Percentiles rank a stretch among this genome's conserved stretches.
phyloP scores from a whole-genome alignment of 208 protist species.

The Zelonia costaricensis region DNA sequence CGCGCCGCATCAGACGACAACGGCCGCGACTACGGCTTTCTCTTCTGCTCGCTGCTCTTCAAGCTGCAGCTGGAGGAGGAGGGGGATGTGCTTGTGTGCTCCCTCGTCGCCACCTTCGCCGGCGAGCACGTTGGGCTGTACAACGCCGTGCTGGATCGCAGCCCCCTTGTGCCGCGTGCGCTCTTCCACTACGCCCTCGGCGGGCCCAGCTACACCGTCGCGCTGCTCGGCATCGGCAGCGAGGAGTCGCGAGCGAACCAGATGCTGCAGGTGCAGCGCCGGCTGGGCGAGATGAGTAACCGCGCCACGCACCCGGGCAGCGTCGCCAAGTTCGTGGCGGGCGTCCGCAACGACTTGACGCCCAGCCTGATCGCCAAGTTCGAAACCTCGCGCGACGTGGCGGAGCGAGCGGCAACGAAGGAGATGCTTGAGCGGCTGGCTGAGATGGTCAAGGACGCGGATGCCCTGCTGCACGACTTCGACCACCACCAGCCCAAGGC shows the following conservation, averaged over 20 bases:
- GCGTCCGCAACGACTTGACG: conserved; percentile 63
- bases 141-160: conserved; percentile 60
- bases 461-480: conserved; percentile 65
- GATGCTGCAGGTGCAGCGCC: conserved; percentile 72
- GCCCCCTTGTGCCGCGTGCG: conserved; percentile 63
- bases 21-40: conserved; percentile 51
- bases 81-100: conserved; percentile 75
- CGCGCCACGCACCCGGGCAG: conserved; percentile 68
- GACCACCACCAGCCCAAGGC: conserved; percentile 76
- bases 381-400: conserved; percentile 23
- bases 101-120: conserved; percentile 62
- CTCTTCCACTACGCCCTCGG: conserved; percentile 84
- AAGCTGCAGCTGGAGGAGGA: conserved; percentile 60
- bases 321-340: conserved; percentile 71
- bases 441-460: conserved; percentile 75
- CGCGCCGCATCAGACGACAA: conserved; percentile 34
- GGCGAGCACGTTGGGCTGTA: conserved; percentile 78
- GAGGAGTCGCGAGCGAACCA: conserved; percentile 58
- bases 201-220: conserved; percentile 82
- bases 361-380: conserved; percentile 62
- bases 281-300: conserved; percentile 69
- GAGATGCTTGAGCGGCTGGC: conserved; percentile 60
- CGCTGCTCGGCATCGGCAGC: conserved; percentile 68
- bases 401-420: conserved; percentile 40
- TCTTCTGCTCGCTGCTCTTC: conserved; percentile 71